Base-by-base conservation (phyloP, 179 eudicot genomes). In the Sideroxylon spinosum region DNA sequence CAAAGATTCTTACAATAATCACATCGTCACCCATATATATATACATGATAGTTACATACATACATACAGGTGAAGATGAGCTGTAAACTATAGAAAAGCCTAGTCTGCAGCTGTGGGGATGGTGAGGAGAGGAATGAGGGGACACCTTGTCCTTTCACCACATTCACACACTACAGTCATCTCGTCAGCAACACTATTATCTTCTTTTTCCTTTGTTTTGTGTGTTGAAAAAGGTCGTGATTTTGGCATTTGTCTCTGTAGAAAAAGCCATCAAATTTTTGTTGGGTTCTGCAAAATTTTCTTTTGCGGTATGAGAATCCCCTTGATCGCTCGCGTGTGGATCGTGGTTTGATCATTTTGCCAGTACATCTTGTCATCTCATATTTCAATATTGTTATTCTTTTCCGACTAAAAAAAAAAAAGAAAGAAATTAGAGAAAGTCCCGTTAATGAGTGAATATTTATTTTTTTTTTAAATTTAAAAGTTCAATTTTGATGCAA, bases 181-280 rank as follows among this genome's bases (percentile, higher is more conserved):
- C 44, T 37, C 44, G 0, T 37, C 44, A 6, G 5, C 44, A 6
- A 37, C 44, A 60, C 23, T 23, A 59, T 22, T 19, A 16, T 19
- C 19, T 55, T 16, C 60, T 55, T 55, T 16, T 55, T 17, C 19
- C 60, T 14, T 55, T 55, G 16, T 4, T 17, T 61, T 22, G 37
- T 64, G 68, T 25, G 23, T 23, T 63, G 68, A 26, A 26, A 61
- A 61, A 64, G 17, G 28, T 5, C 12, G 68, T 64, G 68, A 64
- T 64, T 64, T 64, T 25, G 44, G 68, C 68, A 64, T 64, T 52
- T 52, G 63, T 59, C 44, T 61, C 65, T 61, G 26, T 61, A 20
- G 26, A 2, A 61, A 61, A 61, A 61, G 68, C 44, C 68, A 63
- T 63, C 16, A 63, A 63, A 63, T 0, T 26, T 64, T 64, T 64